These are phyloP conservation scores for Wickerhamiella kazuoi DNA, from an alignment of 805 yeast species.

Conservation along the genomic window DNA sequence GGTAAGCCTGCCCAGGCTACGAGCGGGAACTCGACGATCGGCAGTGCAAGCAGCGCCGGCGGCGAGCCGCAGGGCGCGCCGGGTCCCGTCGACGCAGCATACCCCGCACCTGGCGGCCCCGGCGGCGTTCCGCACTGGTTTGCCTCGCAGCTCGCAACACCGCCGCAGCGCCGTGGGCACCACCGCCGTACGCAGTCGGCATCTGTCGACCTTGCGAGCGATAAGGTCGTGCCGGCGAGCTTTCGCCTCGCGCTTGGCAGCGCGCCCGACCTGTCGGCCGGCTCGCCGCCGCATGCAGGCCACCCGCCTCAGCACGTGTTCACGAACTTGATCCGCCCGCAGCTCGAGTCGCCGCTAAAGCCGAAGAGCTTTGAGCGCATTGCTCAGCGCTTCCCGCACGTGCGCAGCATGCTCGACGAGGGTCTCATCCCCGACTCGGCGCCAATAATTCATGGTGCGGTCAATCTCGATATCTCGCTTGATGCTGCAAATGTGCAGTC, in stretches of 20 bases:
- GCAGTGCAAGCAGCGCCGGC: not conserved
- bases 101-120: no score
- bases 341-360: slow-evolving; percentile 20
- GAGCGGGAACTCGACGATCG: not conserved
- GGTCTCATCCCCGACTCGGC: slow-evolving; percentile 9
- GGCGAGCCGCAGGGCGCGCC: no score
- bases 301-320: slow-evolving; percentile 11
- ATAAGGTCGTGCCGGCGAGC: slow-evolving; percentile 16
- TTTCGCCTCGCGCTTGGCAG: slow-evolving; percentile 10
- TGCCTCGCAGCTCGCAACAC: slow-evolving; percentile 5
- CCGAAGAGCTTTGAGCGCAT: slow-evolving; percentile 15
- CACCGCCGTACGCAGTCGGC: slow-evolving; percentile 13
- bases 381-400: slow-evolving; percentile 16
- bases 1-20: not conserved
- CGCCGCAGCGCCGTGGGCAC: slow-evolving; percentile 6
- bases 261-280: not conserved
- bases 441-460: slow-evolving; percentile 20
- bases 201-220: slow-evolving; percentile 12
- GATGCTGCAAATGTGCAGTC: not conserved
- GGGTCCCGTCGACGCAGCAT: no score
- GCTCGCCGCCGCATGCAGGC: slow-evolving; percentile 2
- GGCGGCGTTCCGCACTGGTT: slow-evolving; percentile 5
- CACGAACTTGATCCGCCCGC: slow-evolving; percentile 21
- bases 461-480: slow-evolving; percentile 12
- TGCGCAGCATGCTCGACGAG: slow-evolving; percentile 9